phyloP scores from a whole-genome alignment of 805 yeast species.

The Candida nanaspora region DNA sequence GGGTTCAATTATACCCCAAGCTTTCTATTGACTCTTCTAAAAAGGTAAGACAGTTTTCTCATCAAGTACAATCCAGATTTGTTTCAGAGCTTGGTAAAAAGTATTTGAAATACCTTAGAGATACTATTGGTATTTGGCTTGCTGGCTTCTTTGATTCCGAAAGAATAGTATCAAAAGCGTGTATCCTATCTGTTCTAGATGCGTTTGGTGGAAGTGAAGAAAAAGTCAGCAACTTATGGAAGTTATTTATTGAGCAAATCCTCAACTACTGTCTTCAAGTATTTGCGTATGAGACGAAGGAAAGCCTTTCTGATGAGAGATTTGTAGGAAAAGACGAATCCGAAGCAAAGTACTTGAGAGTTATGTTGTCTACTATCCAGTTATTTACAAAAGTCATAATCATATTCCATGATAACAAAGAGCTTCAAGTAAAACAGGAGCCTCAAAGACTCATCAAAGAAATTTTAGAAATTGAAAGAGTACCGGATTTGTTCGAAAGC shows the following conservation, averaged over 20 bases:
- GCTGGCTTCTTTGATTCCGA: slow-evolving; percentile 70
- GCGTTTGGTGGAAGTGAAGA: slow-evolving; percentile 53
- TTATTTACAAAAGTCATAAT: slow-evolving; percentile 29
- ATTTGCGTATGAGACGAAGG: slow-evolving; percentile 48
- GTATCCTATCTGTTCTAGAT: slow-evolving; percentile 36
- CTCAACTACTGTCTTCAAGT: slow-evolving; percentile 47
- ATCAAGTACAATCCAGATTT: slow-evolving; percentile 54
- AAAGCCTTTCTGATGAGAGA: slow-evolving; percentile 69
- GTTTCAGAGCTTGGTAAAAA: slow-evolving; percentile 45
- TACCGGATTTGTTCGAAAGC: slow-evolving; percentile 36
- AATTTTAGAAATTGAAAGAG: slow-evolving; percentile 32
- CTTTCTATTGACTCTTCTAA: slow-evolving; percentile 66
- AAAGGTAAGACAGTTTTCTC: slow-evolving; percentile 53
- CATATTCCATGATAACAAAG: slow-evolving; percentile 1
- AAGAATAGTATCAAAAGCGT: slow-evolving; percentile 44
- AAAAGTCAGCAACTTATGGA: slow-evolving; percentile 54
- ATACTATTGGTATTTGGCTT: slow-evolving; percentile 67
- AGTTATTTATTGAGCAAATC: slow-evolving; percentile 47
- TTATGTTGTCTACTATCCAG: slow-evolving; percentile 41
- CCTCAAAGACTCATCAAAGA: slow-evolving; percentile 16
- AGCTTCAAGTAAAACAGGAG: slow-evolving; percentile 12
- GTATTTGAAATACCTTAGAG: slow-evolving; percentile 59
- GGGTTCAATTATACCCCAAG: slow-evolving; percentile 81
- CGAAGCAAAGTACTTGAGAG: slow-evolving; percentile 52
- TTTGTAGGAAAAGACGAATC: slow-evolving; percentile 62